Evolutionary conservation across 495 filamentous ascomycete species (phyloP).

Genomic region (Talaromyces stipitatus): DNA sequence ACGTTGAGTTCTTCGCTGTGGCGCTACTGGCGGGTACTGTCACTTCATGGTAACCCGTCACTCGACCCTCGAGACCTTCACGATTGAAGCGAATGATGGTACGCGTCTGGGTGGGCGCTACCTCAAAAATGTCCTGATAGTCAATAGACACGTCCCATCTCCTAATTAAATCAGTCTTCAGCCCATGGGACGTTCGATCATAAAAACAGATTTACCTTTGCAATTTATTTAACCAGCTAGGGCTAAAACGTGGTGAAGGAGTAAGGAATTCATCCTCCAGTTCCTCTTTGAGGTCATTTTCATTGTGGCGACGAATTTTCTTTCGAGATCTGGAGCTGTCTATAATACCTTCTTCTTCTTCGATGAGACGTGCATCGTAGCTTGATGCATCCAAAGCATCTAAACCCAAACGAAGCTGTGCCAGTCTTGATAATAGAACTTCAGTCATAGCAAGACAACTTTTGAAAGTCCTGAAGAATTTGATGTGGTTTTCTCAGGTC

Average conservation of each 20-base stretch:
- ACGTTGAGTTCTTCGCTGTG: slow-evolving; percentile 95
- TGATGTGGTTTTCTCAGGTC: background rate
- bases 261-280: slow-evolving; percentile 72
- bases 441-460: slow-evolving; percentile 12
- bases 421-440: slow-evolving; percentile 21
- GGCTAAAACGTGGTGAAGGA: slow-evolving; percentile 68
- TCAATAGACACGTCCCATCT: slow-evolving; percentile 78
- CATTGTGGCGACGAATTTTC: slow-evolving; percentile 40
- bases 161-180: slow-evolving; percentile 26
- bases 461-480: background rate
- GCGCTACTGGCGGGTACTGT: slow-evolving; percentile 85
- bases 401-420: slow-evolving; percentile 19
- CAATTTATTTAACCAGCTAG: slow-evolving; percentile 76
- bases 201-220: slow-evolving; percentile 52
- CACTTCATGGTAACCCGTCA: slow-evolving; percentile 91
- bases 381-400: slow-evolving; percentile 16
- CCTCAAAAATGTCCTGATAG: slow-evolving; percentile 69
- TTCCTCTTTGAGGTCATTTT: slow-evolving; percentile 52
- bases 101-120: slow-evolving; percentile 86
- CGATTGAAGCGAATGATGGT: slow-evolving; percentile 87
- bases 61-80: slow-evolving; percentile 86
- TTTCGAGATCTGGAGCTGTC: slow-evolving; percentile 43
- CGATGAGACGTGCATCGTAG: slow-evolving; percentile 25
- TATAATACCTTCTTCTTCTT: slow-evolving; percentile 26
- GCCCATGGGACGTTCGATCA: background rate